Evolutionary conservation across 164 flowering plant species (phyloP), one percentile per base, ranked within the genome.

Genomic region (Vitis amurensis): DNA sequence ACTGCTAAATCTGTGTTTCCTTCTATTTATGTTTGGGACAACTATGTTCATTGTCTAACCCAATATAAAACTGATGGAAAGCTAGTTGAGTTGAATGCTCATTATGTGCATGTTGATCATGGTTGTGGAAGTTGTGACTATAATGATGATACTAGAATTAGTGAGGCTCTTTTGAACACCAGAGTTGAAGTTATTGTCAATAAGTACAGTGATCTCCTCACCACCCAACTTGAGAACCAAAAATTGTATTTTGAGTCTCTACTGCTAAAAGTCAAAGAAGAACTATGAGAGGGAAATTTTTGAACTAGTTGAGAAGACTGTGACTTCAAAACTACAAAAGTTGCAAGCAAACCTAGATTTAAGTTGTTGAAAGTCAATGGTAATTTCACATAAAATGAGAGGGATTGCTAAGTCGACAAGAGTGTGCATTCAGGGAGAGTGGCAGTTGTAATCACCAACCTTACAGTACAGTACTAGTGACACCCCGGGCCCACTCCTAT

Each of bases 31-130:
- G 89, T 93, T 64, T 97, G 67, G 98, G 99, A 68, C 98, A 93
- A 79, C 91, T 81, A 95, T 75, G 98, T 95, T 64, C 97, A 93
- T 59, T 85, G 98, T 7, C 81, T 95, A 59, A 95, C 91, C 71
- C 98, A 90, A 70, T 93, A 98, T 12, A 95, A 95, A 86, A 90
- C 97, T 72, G 97, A 95, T 84, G 99, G 99, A 44, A 90, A 91
- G 77, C 78, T 91, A 76, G 90, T 95, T 47, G 99, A 90, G 78
- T 74, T 95, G 73, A 95, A 91, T 75, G 73, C 77, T 16, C 85
- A 79, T 64, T 86, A 90, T 68, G 50, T 47, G n/a, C 88, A 86
- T 76, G 73, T 75, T 73, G 79, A 73, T 73, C 87, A 78, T 77
- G 83, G 75, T 51, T 87, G 87, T 78, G 91, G 87, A 71, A 87